Evolutionary conservation across 495 filamentous ascomycete species (phyloP), one percentile per base, ranked within the genome.

Genomic region (Penicillium pancosmium): DNA sequence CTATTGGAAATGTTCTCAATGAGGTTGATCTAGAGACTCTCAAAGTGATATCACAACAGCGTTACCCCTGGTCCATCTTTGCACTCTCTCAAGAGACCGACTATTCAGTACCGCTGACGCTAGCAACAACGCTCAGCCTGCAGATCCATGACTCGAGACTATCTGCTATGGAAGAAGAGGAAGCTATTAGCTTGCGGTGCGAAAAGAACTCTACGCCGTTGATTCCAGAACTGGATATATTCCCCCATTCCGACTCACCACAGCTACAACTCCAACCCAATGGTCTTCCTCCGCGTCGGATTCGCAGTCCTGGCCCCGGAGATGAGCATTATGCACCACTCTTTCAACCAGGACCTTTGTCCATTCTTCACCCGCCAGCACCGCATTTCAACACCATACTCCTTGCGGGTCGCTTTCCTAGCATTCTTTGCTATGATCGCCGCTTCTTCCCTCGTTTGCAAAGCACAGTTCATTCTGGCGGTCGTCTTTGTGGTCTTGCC

Each of bases 361-460:
- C 86, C 40, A 93, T 97, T 61, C 78, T 94, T 15, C 91, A 96
- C 68, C 78, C 89, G 12, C 84, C 84, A 25, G 78, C 74, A 19
- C 82, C 84, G 2, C 73, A 79, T 61, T 71, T 77, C 34, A 78
- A 79, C 51, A 72, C 74, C 1, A 78, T 80, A 35, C 68, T 79
- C 27, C 65, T 98, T 34, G 92, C 89, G 0, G 93, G 93, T 11
- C 86, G 93, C 25, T 98, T 97, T 70, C 89, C 91, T 11, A 93
- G 87, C 70, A 91, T 97, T 61, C 77, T 98, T 5, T 88, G 88
- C 62, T 97, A 96, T 70, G 92, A 97, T 66, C 84, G 92, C 18
- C 86, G 92, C 44, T 91, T 83, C 72, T 96, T 96, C 69, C 91
- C 93, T 12, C 84, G 84, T 8, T 79, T 97, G 12, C 81, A 83